Evolutionary conservation across 2,329 filamentous ascomycete species (phyloP).

Genomic region (Blastomyces parvus): DNA sequence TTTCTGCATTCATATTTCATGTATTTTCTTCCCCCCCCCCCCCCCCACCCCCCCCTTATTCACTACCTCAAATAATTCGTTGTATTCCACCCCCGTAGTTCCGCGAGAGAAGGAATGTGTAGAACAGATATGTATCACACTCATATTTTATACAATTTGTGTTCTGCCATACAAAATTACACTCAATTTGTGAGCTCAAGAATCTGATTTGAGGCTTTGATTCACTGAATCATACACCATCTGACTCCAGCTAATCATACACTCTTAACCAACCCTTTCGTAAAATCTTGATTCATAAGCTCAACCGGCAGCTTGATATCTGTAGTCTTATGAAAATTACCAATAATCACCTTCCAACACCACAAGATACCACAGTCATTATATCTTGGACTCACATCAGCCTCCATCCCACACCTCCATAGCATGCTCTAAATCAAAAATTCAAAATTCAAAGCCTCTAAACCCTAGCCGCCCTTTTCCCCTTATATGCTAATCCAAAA

Average conservation of each 20-base stretch:
- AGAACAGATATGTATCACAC: neutral
- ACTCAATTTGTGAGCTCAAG: neutral
- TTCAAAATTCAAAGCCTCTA: neutral
- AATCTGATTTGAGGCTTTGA: neutral
- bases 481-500: conserved; percentile 61
- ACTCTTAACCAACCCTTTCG: neutral
- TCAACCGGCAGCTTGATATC: neutral
- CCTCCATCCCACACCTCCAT: neutral
- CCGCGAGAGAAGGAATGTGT: neutral
- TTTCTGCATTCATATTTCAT: neutral
- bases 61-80: neutral
- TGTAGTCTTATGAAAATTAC: neutral
- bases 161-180: neutral
- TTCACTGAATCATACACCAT: neutral
- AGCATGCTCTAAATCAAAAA: neutral
- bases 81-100: neutral
- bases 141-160: neutral
- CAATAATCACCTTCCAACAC: neutral
- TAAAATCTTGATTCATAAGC: neutral
- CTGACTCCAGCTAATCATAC: neutral
- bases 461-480: conserved; percentile 20
- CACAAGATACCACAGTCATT: neutral
- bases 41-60: neutral
- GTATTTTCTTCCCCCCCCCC: neutral
- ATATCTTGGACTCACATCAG: neutral